phyloP scores from a whole-genome alignment of 257 asterid genomes.

The Solanum gandarillasii region DNA sequence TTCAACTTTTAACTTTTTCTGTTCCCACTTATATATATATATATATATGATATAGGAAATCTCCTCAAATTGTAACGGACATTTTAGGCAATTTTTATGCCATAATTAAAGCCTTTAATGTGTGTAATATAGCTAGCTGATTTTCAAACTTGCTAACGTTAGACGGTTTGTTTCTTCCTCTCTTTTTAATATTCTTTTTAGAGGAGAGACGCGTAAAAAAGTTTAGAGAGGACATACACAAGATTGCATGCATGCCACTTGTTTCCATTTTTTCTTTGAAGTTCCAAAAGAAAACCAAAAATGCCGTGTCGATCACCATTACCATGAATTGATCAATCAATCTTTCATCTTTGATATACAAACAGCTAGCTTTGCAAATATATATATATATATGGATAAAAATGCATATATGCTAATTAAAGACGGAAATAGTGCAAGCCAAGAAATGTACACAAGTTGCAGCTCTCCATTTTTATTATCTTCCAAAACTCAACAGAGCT shows the following conservation, averaged over 20 bases:
- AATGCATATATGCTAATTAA: not conserved
- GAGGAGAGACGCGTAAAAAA: not conserved
- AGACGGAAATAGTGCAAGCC: not conserved
- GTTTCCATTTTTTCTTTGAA: not conserved
- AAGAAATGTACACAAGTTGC: not conserved
- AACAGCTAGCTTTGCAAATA: not conserved
- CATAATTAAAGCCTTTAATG: not conserved
- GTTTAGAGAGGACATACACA: not conserved
- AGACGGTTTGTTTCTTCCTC: not conserved
- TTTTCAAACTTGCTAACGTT: not conserved
- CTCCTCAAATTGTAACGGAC: not conserved
- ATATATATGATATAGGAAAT: not conserved
- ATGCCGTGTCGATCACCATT: not conserved
- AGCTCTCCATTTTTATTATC: not conserved
- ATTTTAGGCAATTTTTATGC: not conserved
- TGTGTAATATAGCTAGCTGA: not conserved
- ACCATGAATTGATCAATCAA: not conserved
- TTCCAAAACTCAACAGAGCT: not conserved
- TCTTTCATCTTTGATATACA: not conserved
- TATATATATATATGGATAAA: not conserved
- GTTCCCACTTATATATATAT: no score
- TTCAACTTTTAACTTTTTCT: no score
- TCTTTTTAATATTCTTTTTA: not conserved
- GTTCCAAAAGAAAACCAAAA: not conserved
- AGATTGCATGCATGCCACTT: conserved; percentile 63